phyloP scores from a whole-genome alignment of 2,329 filamentous ascomycete genomes.

The Rugonectria rugulosa region DNA sequence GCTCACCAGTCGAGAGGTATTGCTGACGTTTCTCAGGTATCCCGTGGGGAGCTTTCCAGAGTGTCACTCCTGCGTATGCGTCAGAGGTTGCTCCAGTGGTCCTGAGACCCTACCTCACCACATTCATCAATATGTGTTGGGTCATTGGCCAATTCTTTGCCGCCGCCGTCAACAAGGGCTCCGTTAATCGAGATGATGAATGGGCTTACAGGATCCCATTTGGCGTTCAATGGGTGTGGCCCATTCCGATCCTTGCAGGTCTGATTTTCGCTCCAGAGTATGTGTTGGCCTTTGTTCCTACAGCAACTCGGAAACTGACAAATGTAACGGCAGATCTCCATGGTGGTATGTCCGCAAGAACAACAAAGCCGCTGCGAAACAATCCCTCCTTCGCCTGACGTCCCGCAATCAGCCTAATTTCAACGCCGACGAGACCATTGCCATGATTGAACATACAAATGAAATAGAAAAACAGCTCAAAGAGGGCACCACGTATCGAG shows the following conservation, averaged over 20 bases:
- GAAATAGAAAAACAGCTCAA: slow-evolving; percentile 54
- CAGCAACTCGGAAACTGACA: no score
- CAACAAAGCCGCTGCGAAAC: slow-evolving; percentile 49
- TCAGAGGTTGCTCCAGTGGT: slow-evolving; percentile 59
- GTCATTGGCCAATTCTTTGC: slow-evolving; percentile 63
- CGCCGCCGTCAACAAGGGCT: slow-evolving; percentile 54
- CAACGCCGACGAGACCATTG: slow-evolving; percentile 56
- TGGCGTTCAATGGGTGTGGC: slow-evolving; percentile 62
- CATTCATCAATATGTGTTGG: slow-evolving; percentile 65
- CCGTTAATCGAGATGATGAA: slow-evolving; percentile 48
- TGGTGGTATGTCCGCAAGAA: slow-evolving; percentile 60
- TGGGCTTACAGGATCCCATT: slow-evolving; percentile 61
- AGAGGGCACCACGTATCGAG: slow-evolving; percentile 53
- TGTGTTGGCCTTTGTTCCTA: not conserved
- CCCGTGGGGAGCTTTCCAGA: slow-evolving; percentile 62
- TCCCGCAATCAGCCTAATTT: slow-evolving; percentile 48
- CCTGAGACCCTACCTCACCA: slow-evolving; percentile 60
- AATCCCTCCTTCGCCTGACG: slow-evolving; percentile 52
- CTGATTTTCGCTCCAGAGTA: slow-evolving; percentile 57
- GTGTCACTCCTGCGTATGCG: slow-evolving; percentile 60
- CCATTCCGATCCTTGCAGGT: slow-evolving; percentile 54
- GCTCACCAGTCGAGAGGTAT: not conserved
- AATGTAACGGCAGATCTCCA: slow-evolving; percentile 52
- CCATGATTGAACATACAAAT: slow-evolving; percentile 63
- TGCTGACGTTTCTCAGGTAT: slow-evolving; percentile 49